phyloP scores from a whole-genome alignment of 257 asterid genomes.

The Misopates orontium region DNA sequence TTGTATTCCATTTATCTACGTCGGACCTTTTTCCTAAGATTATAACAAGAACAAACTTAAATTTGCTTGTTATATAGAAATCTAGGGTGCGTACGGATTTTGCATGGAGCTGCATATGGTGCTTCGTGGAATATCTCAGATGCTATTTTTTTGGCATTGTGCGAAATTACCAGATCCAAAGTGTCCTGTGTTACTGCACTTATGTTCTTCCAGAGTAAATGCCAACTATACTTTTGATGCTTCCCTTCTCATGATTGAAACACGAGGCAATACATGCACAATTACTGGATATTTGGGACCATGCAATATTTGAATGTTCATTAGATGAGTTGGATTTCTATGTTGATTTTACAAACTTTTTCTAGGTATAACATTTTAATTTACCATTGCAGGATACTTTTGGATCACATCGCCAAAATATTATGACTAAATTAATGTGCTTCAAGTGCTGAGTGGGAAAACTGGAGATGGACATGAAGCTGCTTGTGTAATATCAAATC shows the following conservation, averaged over 20 bases:
- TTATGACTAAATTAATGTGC: constrained; percentile 10
- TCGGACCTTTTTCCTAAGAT: too few species aligned
- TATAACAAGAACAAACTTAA: too few species aligned
- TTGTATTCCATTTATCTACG: too few species aligned
- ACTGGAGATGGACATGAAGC: constrained; percentile 32
- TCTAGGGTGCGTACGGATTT: too few species aligned
- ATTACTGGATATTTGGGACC: not conserved
- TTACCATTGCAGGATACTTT: constrained; percentile 31
- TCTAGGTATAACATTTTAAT: not conserved
- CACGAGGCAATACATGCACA: too few species aligned
- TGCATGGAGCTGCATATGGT: too few species aligned
- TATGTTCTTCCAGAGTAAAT: too few species aligned
- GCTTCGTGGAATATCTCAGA: too few species aligned
- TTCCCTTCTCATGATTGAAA: not conserved
- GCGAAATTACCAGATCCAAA: too few species aligned
- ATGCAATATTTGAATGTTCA: not conserved
- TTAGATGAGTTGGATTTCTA: not conserved
- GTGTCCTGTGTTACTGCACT: too few species aligned
- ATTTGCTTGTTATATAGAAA: too few species aligned
- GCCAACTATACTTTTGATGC: not conserved
- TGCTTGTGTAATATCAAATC: constrained; percentile 24
- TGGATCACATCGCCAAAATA: constrained; percentile 12
- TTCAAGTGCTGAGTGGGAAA: not conserved
- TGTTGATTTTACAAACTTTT: not conserved
- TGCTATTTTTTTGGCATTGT: too few species aligned